phyloP scores from a whole-genome alignment of 768 basidiomycete species.

The Trametes cinnabarina region DNA sequence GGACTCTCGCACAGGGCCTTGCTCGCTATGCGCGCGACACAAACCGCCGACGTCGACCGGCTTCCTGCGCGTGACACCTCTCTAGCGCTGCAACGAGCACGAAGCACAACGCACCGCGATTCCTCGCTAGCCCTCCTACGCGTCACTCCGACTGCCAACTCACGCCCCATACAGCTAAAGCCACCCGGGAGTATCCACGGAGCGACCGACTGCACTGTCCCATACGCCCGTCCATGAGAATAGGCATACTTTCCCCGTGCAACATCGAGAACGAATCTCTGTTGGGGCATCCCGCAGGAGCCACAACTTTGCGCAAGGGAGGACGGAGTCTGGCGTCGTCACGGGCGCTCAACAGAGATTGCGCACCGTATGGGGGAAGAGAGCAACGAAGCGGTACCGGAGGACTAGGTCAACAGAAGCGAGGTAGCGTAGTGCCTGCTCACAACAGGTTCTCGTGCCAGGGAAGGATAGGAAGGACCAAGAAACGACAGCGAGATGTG shows the following conservation, averaged over 20 bases:
- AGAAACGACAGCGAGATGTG: constrained; percentile 11
- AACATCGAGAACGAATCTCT: constrained; percentile 61
- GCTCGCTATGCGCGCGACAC: constrained; percentile 20
- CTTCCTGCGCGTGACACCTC: constrained; percentile 20
- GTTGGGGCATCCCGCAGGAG: constrained; percentile 45
- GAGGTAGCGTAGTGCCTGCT: constrained; percentile 8
- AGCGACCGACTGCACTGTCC: constrained; percentile 27
- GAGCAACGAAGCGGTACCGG: constrained; percentile 12
- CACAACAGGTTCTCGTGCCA: constrained; percentile 18
- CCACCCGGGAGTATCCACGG: constrained; percentile 13
- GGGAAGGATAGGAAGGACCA: constrained; percentile 26
- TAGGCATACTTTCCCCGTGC: constrained; percentile 23
- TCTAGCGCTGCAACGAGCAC: constrained; percentile 11
- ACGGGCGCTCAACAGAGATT: constrained; percentile 9
- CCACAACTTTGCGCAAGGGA: constrained; percentile 37
- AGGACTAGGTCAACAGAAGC: constrained; percentile 17
- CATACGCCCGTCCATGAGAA: constrained; percentile 12
- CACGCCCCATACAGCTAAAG: not conserved
- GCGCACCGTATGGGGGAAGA: constrained; percentile 19
- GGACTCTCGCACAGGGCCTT: constrained; percentile 14
- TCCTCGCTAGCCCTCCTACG: constrained; percentile 22
- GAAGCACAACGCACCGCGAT: not conserved
- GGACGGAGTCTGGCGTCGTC: constrained; percentile 18
- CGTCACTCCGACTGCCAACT: constrained; percentile 9
- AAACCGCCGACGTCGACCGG: constrained; percentile 2